Base-by-base conservation (phyloP, 345 rosid genomes). In the Carallia pectinifolia region DNA sequence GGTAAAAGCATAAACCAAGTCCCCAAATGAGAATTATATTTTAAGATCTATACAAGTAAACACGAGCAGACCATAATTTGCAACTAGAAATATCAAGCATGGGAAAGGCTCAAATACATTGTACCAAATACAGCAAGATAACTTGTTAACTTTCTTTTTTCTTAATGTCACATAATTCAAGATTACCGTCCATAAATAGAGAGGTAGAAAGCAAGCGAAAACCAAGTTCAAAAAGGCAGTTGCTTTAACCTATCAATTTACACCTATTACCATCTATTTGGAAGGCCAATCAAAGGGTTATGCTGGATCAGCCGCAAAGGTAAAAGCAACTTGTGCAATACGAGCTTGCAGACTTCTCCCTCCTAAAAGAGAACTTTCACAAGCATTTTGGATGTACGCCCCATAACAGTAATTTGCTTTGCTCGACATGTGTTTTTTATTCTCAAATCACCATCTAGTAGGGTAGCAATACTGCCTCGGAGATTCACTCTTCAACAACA, bases 401-500 rank as follows among this genome's bases (percentile, higher is more conserved):
- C 65, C 54, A 17, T 76, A 74, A 77, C 59, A 65, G 63, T 80
- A 77, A 75, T 75, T 74, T 71, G 75, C 71, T 75, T 80, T 61
- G 64, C 63, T 70, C 53, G 79, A 63, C 64, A 61, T 58, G 50
- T 44, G 50, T 56, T 64, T 73, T 78, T 77, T 83, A 77, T 81
- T 85, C 70, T 78, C 78, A 48, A 65, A 39, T 68, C 75, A 71
- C 44, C 37, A 65, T 61, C 77, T 59, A 60, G 67, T 31, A 37
- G 31, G 39, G 62, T 31, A 66, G 73, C 38, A 64, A 65, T 44
- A 65, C 54, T 33, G 15, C 67, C 67, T 29, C 4, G 31, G 44
- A 37, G 37, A 66, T 56, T 80, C 79, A 83, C 79, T 88, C 85
- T 83, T 83, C 88, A 61, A 88, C 85, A 55, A 87, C 90, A 29